Evolutionary conservation across 768 basidiomycete species (phyloP).

Genomic region (Hericium coralloides): DNA sequence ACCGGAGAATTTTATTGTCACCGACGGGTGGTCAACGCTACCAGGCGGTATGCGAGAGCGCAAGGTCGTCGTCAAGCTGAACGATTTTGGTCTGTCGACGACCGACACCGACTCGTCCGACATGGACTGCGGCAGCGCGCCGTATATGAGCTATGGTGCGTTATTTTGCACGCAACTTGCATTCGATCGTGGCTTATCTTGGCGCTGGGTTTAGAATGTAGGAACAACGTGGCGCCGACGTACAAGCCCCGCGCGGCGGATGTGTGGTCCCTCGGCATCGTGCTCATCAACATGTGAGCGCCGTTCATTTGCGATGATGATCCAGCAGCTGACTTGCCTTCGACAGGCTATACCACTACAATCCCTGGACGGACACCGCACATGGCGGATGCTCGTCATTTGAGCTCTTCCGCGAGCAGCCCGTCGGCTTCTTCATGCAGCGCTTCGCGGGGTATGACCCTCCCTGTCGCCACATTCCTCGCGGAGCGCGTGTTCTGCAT

Average conservation of each 20-base stretch:
- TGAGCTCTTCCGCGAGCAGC: conserved; percentile 66
- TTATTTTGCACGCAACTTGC: conserved; percentile 4
- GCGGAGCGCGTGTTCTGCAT: conserved; percentile 79
- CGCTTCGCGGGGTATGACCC: conserved; percentile 89
- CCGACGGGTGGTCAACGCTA: conserved; percentile 59
- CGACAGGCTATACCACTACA: conserved; percentile 88
- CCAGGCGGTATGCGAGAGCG: conserved; percentile 57
- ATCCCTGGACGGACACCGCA: conserved; percentile 95
- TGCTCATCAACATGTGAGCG: conserved; percentile 92
- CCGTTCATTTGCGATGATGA: neutral
- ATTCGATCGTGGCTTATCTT: conserved; percentile 10
- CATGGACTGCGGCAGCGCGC: conserved; percentile 97
- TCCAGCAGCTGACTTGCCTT: neutral
- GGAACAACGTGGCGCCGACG: conserved; percentile 92
- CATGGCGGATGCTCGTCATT: conserved; percentile 78
- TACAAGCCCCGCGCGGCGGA: conserved; percentile 94
- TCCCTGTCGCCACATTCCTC: conserved; percentile 79
- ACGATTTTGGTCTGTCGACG: conserved; percentile 94
- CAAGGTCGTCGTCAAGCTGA: conserved; percentile 91
- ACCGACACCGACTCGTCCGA: conserved; percentile 83
- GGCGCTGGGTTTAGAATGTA: conserved; percentile 61
- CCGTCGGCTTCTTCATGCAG: conserved; percentile 78
- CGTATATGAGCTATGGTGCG: conserved; percentile 96
- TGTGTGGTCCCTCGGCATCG: conserved; percentile 98
- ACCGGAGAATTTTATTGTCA: conserved; percentile 97